Evolutionary conservation across 2,329 filamentous ascomycete genomes (phyloP).

Genomic region (Pseudopyricularia cyperi): DNA sequence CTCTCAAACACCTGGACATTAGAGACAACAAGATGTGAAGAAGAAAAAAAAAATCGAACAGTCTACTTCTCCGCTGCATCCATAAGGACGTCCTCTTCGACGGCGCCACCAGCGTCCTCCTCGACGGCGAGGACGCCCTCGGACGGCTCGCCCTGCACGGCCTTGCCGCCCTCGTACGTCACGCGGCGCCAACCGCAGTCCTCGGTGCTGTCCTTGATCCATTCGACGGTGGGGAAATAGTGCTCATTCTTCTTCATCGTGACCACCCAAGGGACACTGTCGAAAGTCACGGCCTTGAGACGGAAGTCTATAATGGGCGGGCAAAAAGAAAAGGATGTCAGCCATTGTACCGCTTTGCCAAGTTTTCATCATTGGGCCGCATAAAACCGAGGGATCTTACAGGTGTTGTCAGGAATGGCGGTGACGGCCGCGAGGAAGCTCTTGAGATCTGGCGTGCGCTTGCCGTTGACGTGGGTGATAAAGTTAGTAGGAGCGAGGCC

Average conservation of each 20-base stretch:
- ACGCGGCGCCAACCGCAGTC: conserved; percentile 49
- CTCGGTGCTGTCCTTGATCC: conserved; percentile 49
- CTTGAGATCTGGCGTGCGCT: conserved; percentile 69
- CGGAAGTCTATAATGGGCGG: conserved; percentile 56
- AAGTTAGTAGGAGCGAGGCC: conserved; percentile 94
- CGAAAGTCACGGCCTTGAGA: conserved; percentile 92
- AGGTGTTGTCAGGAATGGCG: conserved; percentile 90
- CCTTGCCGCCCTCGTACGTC: conserved; percentile 44
- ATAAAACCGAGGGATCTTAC: conserved; percentile 29
- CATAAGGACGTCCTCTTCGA: conserved; percentile 9
- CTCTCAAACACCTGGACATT: too few relatives aligned
- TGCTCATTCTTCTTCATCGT: conserved; percentile 99
- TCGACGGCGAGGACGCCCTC: conserved; percentile 31
- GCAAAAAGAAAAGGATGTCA: background rate
- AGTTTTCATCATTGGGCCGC: background rate
- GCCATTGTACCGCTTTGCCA: background rate
- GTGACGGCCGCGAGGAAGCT: conserved; percentile 70
- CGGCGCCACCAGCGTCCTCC: conserved; percentile 28
- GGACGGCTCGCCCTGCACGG: conserved; percentile 38
- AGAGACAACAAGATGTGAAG: too few relatives aligned
- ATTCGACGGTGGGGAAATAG: conserved; percentile 66
- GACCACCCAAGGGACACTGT: conserved; percentile 97
- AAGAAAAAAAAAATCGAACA: background rate
- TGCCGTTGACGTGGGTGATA: conserved; percentile 88
- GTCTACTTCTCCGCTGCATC: background rate